Conservation (phyloP, 2,329 filamentous ascomycete species). For the Colletotrichum trifolii region DNA sequence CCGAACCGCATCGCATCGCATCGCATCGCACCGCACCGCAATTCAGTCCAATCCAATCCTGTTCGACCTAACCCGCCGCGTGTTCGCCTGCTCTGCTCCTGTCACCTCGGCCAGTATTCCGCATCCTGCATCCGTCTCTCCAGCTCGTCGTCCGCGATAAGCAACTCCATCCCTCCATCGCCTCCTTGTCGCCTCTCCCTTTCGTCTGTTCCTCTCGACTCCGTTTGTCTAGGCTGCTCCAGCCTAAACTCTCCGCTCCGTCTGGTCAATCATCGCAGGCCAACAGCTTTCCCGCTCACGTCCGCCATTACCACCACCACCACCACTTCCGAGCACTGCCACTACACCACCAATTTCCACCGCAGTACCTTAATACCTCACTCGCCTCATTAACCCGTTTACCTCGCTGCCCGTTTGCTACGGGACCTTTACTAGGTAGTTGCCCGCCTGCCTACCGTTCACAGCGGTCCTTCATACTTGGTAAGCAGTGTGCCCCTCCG, state of each 20-base stretch:
- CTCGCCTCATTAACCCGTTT: conserved; percentile 1
- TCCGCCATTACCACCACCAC: conserved; percentile 1
- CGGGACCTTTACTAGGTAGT: no score
- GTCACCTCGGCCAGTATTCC: no score
- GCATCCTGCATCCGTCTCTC: background rate
- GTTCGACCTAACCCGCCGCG: no score
- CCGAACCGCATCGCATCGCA: background rate
- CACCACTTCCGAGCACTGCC: conserved; percentile 26
- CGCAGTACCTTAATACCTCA: conserved; percentile 19
- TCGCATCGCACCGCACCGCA: background rate
- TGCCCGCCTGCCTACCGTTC: no score
- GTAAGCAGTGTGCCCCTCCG: no score
- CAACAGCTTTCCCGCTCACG: no score
- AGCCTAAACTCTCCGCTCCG: no score
- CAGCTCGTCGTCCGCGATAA: conserved; percentile 3
- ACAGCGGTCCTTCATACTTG: no score
- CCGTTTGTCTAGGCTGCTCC: background rate
- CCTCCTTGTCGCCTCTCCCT: background rate
- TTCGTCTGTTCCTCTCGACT: background rate
- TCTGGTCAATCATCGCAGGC: no score
- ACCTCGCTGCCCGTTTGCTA: no score
- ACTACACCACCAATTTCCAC: conserved; percentile 21
- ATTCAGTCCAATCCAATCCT: background rate
- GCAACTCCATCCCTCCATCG: background rate
- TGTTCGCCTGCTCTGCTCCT: no score